Evolutionary conservation across 192 early-diverging fungal genomes (phyloP), one percentile per base, ranked within the genome.

Genomic region (Diversispora eburnea): DNA sequence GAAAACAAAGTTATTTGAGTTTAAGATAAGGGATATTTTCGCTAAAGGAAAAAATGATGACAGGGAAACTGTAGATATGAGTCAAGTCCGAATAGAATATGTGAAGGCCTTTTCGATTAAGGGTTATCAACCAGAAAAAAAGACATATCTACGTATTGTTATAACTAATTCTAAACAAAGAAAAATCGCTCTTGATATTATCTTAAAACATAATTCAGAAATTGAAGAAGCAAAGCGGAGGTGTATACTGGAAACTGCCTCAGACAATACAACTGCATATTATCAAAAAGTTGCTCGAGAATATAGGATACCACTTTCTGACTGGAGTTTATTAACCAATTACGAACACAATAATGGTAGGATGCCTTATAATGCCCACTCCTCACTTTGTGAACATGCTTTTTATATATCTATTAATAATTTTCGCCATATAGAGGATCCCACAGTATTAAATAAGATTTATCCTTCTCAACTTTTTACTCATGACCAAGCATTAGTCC

Each of bases 231-330:
- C 15, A 33, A 33, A 33, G 25, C 25, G 25, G 25, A 33, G 25
- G 19, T 56, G 54, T 56, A 56, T 7, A 56, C 15, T 56, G 19
- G 15, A 56, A 8, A 63, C 25, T 33, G 25, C 25, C 25, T 33
- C 25, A 33, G 25, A 33, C 25, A 2, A 33, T 33, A 33, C 25
- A 33, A 33, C 25, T 33, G 25, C 25, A 33, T 33, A 33, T 33
- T 33, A 33, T 33, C 25, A 2, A 2, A 33, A 33, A 33, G 25
- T 33, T 33, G 60, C 61, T 8, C 20, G 61, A 63, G 61, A 63
- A 42, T 63, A 63, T 39, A 42, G 61, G 6, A 63, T 63, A 33
- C 7, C 61, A 39, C 61, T 63, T 33, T 63, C 61, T 4, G 39
- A 22, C 33, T 63, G 61, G 61, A 3, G 20, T 7, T 10, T 63